These are phyloP conservation scores for Coemansia furcata DNA, from an alignment of 192 early-diverging fungal species.

Conservation along the genomic window DNA sequence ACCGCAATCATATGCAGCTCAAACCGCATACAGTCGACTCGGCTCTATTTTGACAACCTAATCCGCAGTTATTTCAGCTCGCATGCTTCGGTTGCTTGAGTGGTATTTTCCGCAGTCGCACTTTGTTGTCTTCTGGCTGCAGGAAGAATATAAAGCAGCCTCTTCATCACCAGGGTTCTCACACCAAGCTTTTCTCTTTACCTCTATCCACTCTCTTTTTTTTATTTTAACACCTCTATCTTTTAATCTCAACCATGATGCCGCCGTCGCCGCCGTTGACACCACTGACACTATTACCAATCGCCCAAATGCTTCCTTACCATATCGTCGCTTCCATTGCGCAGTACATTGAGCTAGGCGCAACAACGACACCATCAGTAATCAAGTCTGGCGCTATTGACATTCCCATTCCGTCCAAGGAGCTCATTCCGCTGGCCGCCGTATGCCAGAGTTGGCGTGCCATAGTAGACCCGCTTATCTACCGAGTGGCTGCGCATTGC, in stretches of 20 bases:
- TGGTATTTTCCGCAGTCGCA: neutral
- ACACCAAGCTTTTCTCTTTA: neutral
- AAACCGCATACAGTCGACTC: neutral
- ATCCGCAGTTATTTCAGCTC: neutral
- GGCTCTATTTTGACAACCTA: neutral
- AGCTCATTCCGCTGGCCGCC: conserved; percentile 7
- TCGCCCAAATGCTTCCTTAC: neutral
- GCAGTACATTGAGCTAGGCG: neutral
- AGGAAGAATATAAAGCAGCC: neutral
- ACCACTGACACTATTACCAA: conserved; percentile 8
- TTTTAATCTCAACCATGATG: neutral
- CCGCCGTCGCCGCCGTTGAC: neutral
- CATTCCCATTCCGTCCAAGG: neutral
- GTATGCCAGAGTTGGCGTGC: conserved; percentile 18
- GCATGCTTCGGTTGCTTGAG: neutral
- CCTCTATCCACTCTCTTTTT: neutral
- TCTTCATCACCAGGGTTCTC: neutral
- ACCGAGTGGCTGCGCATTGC: conserved; percentile 3
- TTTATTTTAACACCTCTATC: neutral
- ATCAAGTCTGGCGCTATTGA: neutral
- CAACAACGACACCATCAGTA: neutral
- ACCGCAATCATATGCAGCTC: neutral
- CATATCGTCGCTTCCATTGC: neutral
- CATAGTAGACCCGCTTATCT: conserved; percentile 16
- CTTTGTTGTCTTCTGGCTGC: neutral